Evolutionary conservation across 2,329 filamentous ascomycete genomes (phyloP).

Genomic region (Apiospora rasikravindrae): DNA sequence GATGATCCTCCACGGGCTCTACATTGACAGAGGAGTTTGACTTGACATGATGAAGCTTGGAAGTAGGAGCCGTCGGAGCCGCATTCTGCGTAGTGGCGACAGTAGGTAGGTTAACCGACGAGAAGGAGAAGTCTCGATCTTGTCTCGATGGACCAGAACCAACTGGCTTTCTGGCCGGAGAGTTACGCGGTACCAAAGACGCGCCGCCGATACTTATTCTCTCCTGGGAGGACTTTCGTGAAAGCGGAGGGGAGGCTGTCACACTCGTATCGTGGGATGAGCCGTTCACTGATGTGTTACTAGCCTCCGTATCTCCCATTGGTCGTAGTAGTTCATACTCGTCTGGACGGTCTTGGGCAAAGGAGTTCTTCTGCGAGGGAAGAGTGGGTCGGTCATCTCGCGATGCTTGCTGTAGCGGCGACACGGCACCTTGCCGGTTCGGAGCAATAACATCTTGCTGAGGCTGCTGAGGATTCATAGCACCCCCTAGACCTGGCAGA

Average conservation of each 20-base stretch:
- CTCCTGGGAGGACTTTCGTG: conserved; percentile 31
- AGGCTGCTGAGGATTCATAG: neutral
- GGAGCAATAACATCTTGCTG: neutral
- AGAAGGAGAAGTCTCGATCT: conserved; percentile 27
- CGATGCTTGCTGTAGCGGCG: neutral
- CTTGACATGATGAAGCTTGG: neutral
- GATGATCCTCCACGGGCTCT: neutral
- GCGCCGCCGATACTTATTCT: conserved; percentile 25
- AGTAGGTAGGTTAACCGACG: conserved; percentile 24
- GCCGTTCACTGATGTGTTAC: too few species aligned
- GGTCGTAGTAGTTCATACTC: conserved; percentile 13
- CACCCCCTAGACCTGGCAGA: neutral
- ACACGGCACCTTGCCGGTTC: neutral
- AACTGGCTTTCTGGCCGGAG: conserved; percentile 39
- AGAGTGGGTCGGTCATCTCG: conserved; percentile 27
- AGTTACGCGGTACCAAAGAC: conserved; percentile 25
- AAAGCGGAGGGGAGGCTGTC: conserved; percentile 17
- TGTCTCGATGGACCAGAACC: conserved; percentile 33
- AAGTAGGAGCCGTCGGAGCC: neutral
- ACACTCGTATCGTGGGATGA: neutral
- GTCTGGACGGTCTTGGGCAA: conserved; percentile 26
- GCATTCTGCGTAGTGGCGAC: neutral
- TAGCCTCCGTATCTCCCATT: conserved; percentile 19
- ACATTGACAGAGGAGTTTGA: neutral
- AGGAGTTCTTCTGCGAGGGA: conserved; percentile 30